These are phyloP conservation scores for Paracoccidioides lutzii DNA, from an alignment of 2,329 filamentous ascomycete genomes.

Conservation along the genomic window DNA sequence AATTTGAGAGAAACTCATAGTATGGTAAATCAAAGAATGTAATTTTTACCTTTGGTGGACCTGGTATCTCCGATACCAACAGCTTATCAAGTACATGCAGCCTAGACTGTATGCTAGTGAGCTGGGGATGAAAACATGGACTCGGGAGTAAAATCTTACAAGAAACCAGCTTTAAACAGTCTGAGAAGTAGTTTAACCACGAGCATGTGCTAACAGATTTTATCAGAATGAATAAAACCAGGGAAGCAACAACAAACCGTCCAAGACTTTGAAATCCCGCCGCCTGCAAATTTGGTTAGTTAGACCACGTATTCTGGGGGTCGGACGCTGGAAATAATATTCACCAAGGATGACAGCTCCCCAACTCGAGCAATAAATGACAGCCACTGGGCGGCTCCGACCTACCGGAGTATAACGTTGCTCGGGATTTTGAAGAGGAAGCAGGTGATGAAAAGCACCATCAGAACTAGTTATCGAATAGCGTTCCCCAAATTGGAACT, in stretches of 20 bases:
- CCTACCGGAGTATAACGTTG: constrained; percentile 9
- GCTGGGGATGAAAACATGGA: not conserved
- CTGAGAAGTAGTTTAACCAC: constrained; percentile 33
- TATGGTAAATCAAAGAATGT: not conserved
- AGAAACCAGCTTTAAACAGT: constrained; percentile 32
- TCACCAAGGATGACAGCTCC: constrained; percentile 9
- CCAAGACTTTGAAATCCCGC: constrained; percentile 7
- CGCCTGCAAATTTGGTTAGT: not conserved
- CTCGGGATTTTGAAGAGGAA: constrained; percentile 13
- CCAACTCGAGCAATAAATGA: constrained; percentile 9
- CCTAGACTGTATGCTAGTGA: constrained; percentile 16
- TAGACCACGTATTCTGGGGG: not conserved
- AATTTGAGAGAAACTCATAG: not conserved
- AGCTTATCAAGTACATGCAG: constrained; percentile 34
- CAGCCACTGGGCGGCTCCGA: constrained; percentile 11
- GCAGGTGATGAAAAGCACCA: constrained; percentile 14
- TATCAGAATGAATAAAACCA: constrained; percentile 3
- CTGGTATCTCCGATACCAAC: constrained; percentile 44
- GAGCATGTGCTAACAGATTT: constrained; percentile 27
- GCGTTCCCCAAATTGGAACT: constrained; percentile 7
- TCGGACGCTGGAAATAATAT: not conserved
- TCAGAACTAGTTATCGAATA: constrained; percentile 9
- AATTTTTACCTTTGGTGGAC: constrained; percentile 50
- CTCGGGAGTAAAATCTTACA: constrained; percentile 8
- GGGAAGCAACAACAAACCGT: not conserved